Percentiles rank a stretch among this genome's conserved stretches.
These are phyloP conservation scores for Tilletia walkeri DNA, from an alignment of 1,284 basidiomycete species.

Conservation along the genomic window DNA sequence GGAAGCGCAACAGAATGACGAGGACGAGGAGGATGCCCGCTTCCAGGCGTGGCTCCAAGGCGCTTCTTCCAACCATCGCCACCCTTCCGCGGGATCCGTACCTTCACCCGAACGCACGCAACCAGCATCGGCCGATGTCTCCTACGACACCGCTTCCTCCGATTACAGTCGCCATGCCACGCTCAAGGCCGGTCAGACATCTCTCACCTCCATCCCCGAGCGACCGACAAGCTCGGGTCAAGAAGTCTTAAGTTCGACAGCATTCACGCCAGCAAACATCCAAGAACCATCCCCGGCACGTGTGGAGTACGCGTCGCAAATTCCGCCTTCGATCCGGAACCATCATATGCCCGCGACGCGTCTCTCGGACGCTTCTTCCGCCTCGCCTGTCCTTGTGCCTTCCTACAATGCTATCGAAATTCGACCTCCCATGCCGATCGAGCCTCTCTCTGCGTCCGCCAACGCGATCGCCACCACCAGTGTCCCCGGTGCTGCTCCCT, in stretches of 20 bases:
- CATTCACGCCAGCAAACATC: too few species aligned
- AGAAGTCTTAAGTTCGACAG: too few species aligned
- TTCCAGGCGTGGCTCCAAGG: conserved; percentile 1
- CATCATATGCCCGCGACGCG: not conserved
- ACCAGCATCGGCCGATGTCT: not conserved
- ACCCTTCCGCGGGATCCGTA: not conserved
- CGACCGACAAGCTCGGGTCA: too few species aligned
- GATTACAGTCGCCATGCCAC: not conserved
- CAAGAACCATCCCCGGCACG: too few species aligned
- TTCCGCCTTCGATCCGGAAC: too few species aligned
- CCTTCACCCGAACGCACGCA: not conserved
- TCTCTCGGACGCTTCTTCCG: not conserved
- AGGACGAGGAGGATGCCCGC: not conserved
- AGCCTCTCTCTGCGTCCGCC: not conserved
- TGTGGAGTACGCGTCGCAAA: too few species aligned
- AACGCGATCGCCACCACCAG: not conserved
- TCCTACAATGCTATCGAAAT: conserved; percentile 3
- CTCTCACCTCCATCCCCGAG: too few species aligned
- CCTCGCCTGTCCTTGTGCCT: not conserved
- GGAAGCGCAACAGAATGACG: not conserved
- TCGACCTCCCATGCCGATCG: not conserved
- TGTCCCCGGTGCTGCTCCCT: not conserved
- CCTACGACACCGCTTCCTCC: not conserved
- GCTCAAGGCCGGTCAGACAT: too few species aligned
- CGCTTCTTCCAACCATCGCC: not conserved